Evolutionary conservation across 129 eudicot genomes (phyloP), one percentile per base, ranked within the genome.

Genomic region (Tagetes patula): DNA sequence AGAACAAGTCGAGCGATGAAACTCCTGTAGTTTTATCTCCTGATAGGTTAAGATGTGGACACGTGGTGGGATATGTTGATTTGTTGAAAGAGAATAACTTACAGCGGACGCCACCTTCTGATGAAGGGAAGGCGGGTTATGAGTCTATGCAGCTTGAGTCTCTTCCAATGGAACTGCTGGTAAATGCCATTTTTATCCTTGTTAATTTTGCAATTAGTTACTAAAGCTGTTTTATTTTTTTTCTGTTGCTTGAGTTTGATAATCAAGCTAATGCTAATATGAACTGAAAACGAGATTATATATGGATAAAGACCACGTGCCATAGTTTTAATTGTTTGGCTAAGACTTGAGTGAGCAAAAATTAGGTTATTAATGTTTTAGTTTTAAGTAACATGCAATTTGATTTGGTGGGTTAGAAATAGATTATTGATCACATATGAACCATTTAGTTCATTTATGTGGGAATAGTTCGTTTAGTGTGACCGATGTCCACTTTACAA

Each of bases 161-260:
- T 58, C 91, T 90, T 53, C 95, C 95, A 8, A 76, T 72, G 76
- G 96, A 87, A 77, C 46, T 90, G 59, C 87, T 90, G 96, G 96
- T 90, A 90, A 75, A 14, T 70, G 27, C 39, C 49, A 73, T 73
- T 12, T 49, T 33, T 52, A 32, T 48, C 36, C 8, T 27, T 12
- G 5, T 39, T 65, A 55, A 6, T 55, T 55, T 55, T 55, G 37
- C 36, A 6, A 27, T 27, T 6, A 27, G 62, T 4, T 55, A 30
- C 62, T 30, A 55, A 55, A 55, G 11, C 37, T 55, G 34, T 11
- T 55, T 6, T 30, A 6, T 27, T 6, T 53, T 52, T 3, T 7
- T 42, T 10, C 4, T 55, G 37, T 55, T 27, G 37, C 62, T 30
- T 55, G 62, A 30, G 62, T 30, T 55, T 55, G 0, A 3, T 55